These are phyloP conservation scores for Geosiphon pyriformis DNA, from an alignment of 192 early-diverging fungal genomes.

Conservation along the genomic window DNA sequence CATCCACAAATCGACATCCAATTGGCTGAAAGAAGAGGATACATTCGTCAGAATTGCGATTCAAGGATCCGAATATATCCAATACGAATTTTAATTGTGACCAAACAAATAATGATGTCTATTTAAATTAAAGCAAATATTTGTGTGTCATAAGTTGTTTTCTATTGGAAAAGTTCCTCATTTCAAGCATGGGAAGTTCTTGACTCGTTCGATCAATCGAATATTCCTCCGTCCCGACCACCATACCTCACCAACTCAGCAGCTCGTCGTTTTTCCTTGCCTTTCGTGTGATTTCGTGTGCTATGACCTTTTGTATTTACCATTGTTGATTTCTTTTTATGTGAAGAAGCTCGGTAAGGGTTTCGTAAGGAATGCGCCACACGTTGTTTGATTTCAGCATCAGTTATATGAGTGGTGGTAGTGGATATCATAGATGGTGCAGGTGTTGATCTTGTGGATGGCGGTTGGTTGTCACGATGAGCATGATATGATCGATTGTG, in stretches of 20 bases:
- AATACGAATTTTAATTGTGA: too few species aligned
- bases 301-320: constrained; percentile 28
- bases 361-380: constrained; percentile 40
- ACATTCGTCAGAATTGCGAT: too few species aligned
- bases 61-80: too few species aligned
- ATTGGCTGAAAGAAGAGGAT: too few species aligned
- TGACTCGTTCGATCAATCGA: too few species aligned
- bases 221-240: constrained; percentile 30
- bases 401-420: constrained; percentile 31
- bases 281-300: constrained; percentile 45
- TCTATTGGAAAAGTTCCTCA: too few species aligned
- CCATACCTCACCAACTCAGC: constrained; percentile 30
- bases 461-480: constrained; percentile 37
- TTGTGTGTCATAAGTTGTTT: too few species aligned
- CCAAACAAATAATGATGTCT: too few species aligned
- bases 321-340: constrained; percentile 28
- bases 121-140: too few species aligned
- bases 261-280: constrained; percentile 46
- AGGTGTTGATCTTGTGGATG: constrained; percentile 25
- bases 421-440: constrained; percentile 30
- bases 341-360: too few species aligned
- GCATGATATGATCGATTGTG: constrained; percentile 47
- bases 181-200: too few species aligned
- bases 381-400: constrained; percentile 46
- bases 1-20: too few species aligned